Evolutionary conservation across 2,329 filamentous ascomycete species (phyloP), one percentile per base, ranked within the genome.

Genomic region (Phaeoacremonium minimum): DNA sequence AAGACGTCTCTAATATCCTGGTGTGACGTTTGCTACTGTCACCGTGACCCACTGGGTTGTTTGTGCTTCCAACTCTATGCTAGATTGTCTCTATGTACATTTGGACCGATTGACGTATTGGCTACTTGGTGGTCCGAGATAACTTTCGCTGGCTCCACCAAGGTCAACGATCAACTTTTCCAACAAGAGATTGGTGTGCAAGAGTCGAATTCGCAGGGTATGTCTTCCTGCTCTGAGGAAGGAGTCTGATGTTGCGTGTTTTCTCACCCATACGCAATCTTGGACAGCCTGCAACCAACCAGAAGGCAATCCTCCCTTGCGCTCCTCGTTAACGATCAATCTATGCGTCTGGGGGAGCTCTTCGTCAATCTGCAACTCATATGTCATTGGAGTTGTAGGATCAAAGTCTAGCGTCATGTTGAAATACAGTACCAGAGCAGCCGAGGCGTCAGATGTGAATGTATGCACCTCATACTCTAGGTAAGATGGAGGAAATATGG

Each of bases 301-400:
- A 2, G 42, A 32, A 6, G 40, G 40, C 22, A 42, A 15, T 18
- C 37, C 28, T 38, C 38, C 11, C 29, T 28, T 22, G 17, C 15
- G 18, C 40, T 47, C 35, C 54, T 52, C 36, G 44, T 41, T n/a
- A 56, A 40, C 7, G 51, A 42, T n/a, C n/a, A n/a, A n/a, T n/a
- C n/a, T n/a, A 22, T 45, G 39, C 2, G 37, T 28, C 7, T 33
- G 19, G 9, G 52, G 45, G 7, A 36, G 29, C 15, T 35, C 37
- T 14, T 56, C 55, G 4, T 53, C 47, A 1, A 52, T 51, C 6
- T 63, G 70, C 38, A 73, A 49, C 15, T 67, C 57, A 44, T 71
- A 75, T 28, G 60, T 55, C 7, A 73, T 57, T 2, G 54, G 53
- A 2, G 66, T 61, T 3, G 51, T 56, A 4, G 51, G 55, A 7